Base-by-base conservation (phyloP, 345 rosid genomes). In the Schrenkiella parvula region DNA sequence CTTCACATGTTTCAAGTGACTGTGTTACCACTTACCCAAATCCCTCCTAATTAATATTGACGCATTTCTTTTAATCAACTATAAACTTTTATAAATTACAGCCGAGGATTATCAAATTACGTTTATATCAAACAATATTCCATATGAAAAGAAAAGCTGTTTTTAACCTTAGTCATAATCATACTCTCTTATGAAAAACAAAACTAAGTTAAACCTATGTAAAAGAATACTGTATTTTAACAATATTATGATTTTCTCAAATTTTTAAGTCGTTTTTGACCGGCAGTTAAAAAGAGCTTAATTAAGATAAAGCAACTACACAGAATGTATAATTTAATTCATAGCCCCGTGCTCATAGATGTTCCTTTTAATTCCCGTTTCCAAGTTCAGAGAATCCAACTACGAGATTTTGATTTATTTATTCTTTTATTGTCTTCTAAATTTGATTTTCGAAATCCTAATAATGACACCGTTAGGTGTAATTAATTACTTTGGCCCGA, bases 1-100 rank as follows among this genome's bases (percentile, higher is more conserved):
- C 62, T 66, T 75, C 79, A 75, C 74, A 51, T 62, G 65, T 62
- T 69, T 68, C 70, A n/a, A 63, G 35, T 75, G 74, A 75, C 0
- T 61, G 34, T 43, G 34, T 62, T 62, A 52, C 69, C 64, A 68
- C 64, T 74, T 41, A 58, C 68, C 79, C 73, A 60, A 51, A 67
- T 9, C 73, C 28, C 14, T 41, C 72, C 78, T 74, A 56, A 25
- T 58, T 35, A 22, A 22, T 56, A 1, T 14, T 1, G 4, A 1
- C 4, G 4, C 22, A 0, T 32, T 41, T 21, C 41, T 8, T 41
- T 53, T 21, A 48, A 14, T 32, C n/a, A 15, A 55, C 18, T 17
- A 55, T 6, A 55, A 23, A 4, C 1, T 29, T n/a, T 25, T 13
- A 52, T 7, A 15, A 26, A 37, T 3, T 0, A 37, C 8, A 32